phyloP scores from a whole-genome alignment of 2,329 filamentous ascomycete species.

The Fusarium marasasianum region DNA sequence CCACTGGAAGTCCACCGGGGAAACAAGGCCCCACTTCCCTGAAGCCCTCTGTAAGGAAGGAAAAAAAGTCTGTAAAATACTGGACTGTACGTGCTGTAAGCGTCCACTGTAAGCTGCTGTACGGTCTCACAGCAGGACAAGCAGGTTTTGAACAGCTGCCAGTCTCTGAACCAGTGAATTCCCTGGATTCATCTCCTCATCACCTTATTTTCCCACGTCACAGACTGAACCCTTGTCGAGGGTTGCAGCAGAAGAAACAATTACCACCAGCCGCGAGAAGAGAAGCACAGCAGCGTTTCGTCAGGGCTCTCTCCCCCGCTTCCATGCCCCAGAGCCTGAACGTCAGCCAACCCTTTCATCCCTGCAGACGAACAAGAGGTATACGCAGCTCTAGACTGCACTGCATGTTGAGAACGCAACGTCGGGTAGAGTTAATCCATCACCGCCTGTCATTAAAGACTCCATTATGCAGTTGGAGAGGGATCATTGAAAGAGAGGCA shows the following conservation, averaged over 20 bases:
- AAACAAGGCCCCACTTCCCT: slow-evolving; percentile 15
- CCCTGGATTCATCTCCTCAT: slow-evolving; percentile 6
- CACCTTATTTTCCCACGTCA: slow-evolving; percentile 26
- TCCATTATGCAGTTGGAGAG: slow-evolving; percentile 1
- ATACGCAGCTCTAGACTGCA: slow-evolving; percentile 13
- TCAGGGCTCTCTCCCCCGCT: slow-evolving; percentile 11
- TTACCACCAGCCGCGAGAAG: slow-evolving; percentile 14
- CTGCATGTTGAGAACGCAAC: slow-evolving; percentile 17
- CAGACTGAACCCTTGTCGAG: slow-evolving; percentile 11
- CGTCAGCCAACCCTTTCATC: slow-evolving; percentile 26
- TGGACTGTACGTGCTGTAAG: slow-evolving; percentile 11
- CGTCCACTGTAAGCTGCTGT: slow-evolving; percentile 20
- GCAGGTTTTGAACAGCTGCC: slow-evolving; percentile 16
- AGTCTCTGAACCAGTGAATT: slow-evolving; percentile 13
- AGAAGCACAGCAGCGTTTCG: slow-evolving; percentile 9
- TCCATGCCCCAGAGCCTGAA: slow-evolving; percentile 14
- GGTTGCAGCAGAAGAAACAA: slow-evolving; percentile 7
- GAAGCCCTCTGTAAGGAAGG: slow-evolving; percentile 6
- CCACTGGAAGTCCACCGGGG: slow-evolving; percentile 2
- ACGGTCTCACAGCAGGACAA: slow-evolving; percentile 10
- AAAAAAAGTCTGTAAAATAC: not conserved
- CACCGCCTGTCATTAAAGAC: slow-evolving; percentile 14
- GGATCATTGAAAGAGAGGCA: not conserved
- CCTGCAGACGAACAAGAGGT: slow-evolving; percentile 15
- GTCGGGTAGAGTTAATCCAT: slow-evolving; percentile 18